These are phyloP conservation scores for Clohesyomyces aquaticus DNA, from an alignment of 495 filamentous ascomycete genomes.

Conservation along the genomic window DNA sequence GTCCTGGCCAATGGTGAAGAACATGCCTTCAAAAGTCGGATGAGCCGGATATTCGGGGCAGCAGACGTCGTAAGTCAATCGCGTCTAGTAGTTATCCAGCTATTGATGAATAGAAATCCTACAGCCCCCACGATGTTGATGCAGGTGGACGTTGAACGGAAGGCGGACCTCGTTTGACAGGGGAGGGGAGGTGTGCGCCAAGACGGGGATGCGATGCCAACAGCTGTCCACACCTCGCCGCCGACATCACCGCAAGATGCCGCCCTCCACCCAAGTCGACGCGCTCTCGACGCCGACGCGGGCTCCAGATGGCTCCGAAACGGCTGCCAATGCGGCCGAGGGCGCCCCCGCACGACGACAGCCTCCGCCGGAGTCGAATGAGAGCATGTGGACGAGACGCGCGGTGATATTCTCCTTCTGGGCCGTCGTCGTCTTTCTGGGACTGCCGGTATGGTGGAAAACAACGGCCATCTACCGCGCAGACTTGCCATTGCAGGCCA, in stretches of 20 bases:
- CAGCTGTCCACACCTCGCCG: neutral
- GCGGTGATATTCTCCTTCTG: conserved; percentile 88
- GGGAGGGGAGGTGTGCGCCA: neutral
- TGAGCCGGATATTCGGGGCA: too few relatives aligned
- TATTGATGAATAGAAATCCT: too few relatives aligned
- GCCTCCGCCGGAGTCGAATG: conserved; percentile 76
- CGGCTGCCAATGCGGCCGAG: neutral
- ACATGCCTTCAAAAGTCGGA: too few relatives aligned
- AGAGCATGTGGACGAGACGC: conserved; percentile 67
- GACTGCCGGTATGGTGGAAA: conserved; percentile 93
- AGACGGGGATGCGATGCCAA: neutral
- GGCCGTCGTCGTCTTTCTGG: conserved; percentile 80
- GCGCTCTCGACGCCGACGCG: conserved; percentile 9
- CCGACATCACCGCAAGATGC: conserved; percentile 6
- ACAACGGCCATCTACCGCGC: conserved; percentile 96
- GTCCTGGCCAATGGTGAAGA: too few relatives aligned
- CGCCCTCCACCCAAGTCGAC: conserved; percentile 18
- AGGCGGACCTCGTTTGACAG: too few relatives aligned
- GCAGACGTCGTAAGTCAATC: too few relatives aligned
- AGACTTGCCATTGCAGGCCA: conserved; percentile 77
- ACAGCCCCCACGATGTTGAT: too few relatives aligned
- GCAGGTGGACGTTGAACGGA: too few relatives aligned
- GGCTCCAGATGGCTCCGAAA: neutral
- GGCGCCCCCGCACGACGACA: conserved; percentile 42
- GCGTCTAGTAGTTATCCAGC: too few relatives aligned